A percentile compares a stretch with the other conserved stretches of the same genome.
phyloP scores from a whole-genome alignment of 228 moss, liverwort and hornwort species.

The Sphagnum magellanicum region DNA sequence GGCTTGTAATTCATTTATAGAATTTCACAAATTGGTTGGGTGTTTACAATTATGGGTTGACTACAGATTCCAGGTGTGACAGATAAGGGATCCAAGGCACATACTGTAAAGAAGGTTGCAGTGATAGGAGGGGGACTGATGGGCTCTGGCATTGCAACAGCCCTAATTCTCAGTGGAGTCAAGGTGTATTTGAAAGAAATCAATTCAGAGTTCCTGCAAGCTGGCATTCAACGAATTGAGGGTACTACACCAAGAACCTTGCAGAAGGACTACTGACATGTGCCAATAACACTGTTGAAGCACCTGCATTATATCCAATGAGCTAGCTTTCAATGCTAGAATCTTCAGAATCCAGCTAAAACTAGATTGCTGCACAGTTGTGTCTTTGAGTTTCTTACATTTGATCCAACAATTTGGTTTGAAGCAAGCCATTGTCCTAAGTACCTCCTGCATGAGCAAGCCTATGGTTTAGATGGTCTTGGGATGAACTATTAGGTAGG shows the following conservation, averaged over 20 bases:
- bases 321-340: too few species aligned
- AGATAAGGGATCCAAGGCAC: conserved; percentile 48
- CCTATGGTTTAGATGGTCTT: too few species aligned
- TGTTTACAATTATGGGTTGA: neutral
- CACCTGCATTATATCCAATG: too few species aligned
- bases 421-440: too few species aligned
- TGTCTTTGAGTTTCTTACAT: too few species aligned
- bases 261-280: too few species aligned
- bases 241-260: conserved; percentile 20
- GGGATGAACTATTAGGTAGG: too few species aligned
- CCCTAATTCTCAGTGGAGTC: conserved; percentile 50
- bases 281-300: too few species aligned
- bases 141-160: conserved; percentile 88
- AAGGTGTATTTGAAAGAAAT: conserved; percentile 76
- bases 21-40: neutral
- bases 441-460: too few species aligned
- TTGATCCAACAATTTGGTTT: too few species aligned
- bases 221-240: conserved; percentile 48
- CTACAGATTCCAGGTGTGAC: conserved; percentile 73
- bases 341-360: too few species aligned
- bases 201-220: conserved; percentile 53
- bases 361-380: too few species aligned
- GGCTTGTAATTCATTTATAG: neutral
- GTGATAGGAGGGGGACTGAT: conserved; percentile 84
- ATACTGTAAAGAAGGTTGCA: conserved; percentile 54